Base-by-base conservation (phyloP, 2,329 filamentous ascomycete species). In the Paracoccidioides brasiliensis region DNA sequence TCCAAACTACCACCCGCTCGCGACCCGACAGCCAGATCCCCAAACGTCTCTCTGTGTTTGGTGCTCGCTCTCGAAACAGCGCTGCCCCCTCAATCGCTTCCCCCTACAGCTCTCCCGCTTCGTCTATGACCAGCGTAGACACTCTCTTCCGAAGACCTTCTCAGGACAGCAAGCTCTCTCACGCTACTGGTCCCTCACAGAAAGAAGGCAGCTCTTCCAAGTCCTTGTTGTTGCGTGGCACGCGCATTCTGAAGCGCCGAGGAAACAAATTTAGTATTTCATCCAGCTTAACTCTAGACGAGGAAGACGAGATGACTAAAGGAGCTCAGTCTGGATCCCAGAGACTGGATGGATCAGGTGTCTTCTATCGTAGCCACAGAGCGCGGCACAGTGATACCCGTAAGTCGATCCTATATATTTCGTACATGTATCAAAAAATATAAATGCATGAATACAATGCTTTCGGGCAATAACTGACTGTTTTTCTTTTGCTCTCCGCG, bases 71-170 rank as follows among this genome's bases (percentile, higher is more conserved):
- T 6, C 63, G 71, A 57, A 72, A 70, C 58, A 73, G 73, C 43
- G 76, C 75, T 30, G 77, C 74, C 58, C 81, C 77, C 8, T 78
- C 79, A 1, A 74, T 71, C 60, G 59, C 75, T 44, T 75, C 76
- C 22, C 69, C 69, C 15, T 67, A 65, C 57, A 72, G 69, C 45
- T 76, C 75, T 14, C 73, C 76, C n/a, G 70, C 70, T 43, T 72
- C 72, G 15, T 71, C 71, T 22, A 69, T 71, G 69, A 67, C 67
- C 41, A 72, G 68, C 30, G 61, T 61, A 40, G 70, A 71, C 50
- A 60, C 60, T 32, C 60, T 65, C 37, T 64, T 67, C 1, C 55
- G 63, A 45, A 64, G 64, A 22, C 64, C 63, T 8, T 62, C 64
- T 15, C 65, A 67, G 32, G 69, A 72, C 30, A 69, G 69, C 41